These are phyloP conservation scores for Lachancea cidri DNA, from an alignment of 805 yeast genomes.

Conservation along the genomic window DNA sequence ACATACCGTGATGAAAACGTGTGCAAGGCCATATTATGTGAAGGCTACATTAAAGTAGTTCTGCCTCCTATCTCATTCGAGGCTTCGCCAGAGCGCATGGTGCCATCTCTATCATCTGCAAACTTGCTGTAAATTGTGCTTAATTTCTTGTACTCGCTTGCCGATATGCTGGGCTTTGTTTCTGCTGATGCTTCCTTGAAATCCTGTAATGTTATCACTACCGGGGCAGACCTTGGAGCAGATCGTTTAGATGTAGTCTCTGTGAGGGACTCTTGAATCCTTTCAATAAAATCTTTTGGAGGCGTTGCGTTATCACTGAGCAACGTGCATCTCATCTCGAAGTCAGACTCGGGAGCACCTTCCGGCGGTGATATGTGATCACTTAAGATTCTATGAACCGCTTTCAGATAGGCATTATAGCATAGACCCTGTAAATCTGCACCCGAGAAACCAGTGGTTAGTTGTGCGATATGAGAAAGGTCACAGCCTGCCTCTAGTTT, in stretches of 20 bases:
- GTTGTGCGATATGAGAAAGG: slow-evolving; percentile 47
- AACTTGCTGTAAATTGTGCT: slow-evolving; percentile 63
- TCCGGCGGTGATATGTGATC: not conserved
- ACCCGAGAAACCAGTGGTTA: slow-evolving; percentile 79
- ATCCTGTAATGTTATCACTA: slow-evolving; percentile 46
- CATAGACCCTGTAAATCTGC: slow-evolving; percentile 93
- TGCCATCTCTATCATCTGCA: slow-evolving; percentile 72
- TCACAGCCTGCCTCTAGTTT: slow-evolving; percentile 45
- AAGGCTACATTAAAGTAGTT: slow-evolving; percentile 73
- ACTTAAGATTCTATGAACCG: slow-evolving; percentile 63
- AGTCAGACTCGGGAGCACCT: not conserved
- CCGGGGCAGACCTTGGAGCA: not conserved
- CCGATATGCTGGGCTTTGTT: slow-evolving; percentile 87
- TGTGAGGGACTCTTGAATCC: not conserved
- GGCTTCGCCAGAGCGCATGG: slow-evolving; percentile 81
- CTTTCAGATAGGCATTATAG: slow-evolving; percentile 85
- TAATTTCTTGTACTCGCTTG: slow-evolving; percentile 60
- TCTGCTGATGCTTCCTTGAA: slow-evolving; percentile 59
- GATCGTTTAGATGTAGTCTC: not conserved
- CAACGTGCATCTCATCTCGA: not conserved
- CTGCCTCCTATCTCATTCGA: slow-evolving; percentile 82
- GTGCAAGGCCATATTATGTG: too few relatives aligned
- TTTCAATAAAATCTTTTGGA: not conserved
- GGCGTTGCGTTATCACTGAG: not conserved
- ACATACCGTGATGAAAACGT: too few relatives aligned